A percentile compares a stretch with the other conserved stretches of the same genome.
Conservation (phyloP, 768 basidiomycete genomes). For the Russula vinacea region DNA sequence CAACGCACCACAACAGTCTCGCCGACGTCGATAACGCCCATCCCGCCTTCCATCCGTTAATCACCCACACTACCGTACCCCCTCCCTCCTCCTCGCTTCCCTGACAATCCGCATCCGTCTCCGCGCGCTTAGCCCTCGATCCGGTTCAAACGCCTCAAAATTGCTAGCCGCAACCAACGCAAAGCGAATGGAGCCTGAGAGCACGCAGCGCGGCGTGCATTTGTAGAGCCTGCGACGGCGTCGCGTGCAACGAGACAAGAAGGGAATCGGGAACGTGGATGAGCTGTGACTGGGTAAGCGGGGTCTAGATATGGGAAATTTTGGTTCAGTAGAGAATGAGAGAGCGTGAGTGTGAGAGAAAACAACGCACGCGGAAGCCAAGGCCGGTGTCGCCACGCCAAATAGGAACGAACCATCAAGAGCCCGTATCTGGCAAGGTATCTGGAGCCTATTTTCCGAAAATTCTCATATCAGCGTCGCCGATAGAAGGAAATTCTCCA, state of each 20-base stretch:
- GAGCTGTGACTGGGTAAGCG: constrained; percentile 33
- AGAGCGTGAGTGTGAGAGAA: background rate
- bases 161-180: constrained; percentile 44
- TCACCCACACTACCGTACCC: constrained; percentile 25
- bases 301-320: background rate
- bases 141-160: constrained; percentile 41
- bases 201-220: constrained; percentile 42
- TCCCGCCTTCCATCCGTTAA: constrained; percentile 36
- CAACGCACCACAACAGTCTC: constrained; percentile 37
- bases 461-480: background rate
- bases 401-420: constrained; percentile 44
- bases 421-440: too few species aligned
- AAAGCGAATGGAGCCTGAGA: constrained; percentile 40
- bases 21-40: constrained; percentile 41
- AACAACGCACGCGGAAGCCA: constrained; percentile 40
- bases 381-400: constrained; percentile 44
- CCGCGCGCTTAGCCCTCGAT: constrained; percentile 36
- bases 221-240: constrained; percentile 42
- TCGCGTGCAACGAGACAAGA: constrained; percentile 41
- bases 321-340: background rate
- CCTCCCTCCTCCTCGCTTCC: background rate
- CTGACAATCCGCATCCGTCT: constrained; percentile 29
- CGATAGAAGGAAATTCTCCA: background rate
- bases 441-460: constrained; percentile 40
- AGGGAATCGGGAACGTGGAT: constrained; percentile 24